phyloP scores from a whole-genome alignment of 2,329 filamentous ascomycete species.

The Pseudogymnoascus pannorum region DNA sequence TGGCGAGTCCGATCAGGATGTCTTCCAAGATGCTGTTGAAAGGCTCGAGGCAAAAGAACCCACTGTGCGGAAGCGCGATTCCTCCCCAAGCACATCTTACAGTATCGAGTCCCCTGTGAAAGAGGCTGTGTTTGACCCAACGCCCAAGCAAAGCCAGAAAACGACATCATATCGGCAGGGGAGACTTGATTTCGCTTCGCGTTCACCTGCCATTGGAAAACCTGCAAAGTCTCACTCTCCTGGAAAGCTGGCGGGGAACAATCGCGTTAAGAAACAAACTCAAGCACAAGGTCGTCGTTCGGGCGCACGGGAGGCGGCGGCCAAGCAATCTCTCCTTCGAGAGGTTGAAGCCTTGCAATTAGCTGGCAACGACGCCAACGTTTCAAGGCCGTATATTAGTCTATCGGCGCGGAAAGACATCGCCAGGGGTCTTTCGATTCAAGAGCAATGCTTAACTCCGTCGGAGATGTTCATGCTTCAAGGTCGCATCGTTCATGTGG shows the following conservation, averaged over 20 bases:
- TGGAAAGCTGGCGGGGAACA: not conserved
- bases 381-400: not conserved
- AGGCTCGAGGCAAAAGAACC: not conserved
- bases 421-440: not conserved
- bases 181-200: not conserved
- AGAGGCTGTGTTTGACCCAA: not conserved
- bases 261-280: not conserved
- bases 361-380: not conserved
- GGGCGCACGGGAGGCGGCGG: not conserved
- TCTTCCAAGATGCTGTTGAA: not conserved
- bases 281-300: not conserved
- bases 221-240: not conserved
- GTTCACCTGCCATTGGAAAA: not conserved
- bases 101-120: not conserved
- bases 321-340: not conserved
- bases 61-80: not conserved
- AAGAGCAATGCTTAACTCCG: not conserved
- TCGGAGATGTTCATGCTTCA: not conserved
- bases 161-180: not conserved
- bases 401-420: not conserved
- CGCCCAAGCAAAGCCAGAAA: not conserved
- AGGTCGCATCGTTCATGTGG: conserved; percentile 1
- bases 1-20: not conserved
- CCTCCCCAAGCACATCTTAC: not conserved
- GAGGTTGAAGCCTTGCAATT: not conserved